Evolutionary conservation across 2,329 filamentous ascomycete species (phyloP).

Genomic region (Elsinoe batatas): DNA sequence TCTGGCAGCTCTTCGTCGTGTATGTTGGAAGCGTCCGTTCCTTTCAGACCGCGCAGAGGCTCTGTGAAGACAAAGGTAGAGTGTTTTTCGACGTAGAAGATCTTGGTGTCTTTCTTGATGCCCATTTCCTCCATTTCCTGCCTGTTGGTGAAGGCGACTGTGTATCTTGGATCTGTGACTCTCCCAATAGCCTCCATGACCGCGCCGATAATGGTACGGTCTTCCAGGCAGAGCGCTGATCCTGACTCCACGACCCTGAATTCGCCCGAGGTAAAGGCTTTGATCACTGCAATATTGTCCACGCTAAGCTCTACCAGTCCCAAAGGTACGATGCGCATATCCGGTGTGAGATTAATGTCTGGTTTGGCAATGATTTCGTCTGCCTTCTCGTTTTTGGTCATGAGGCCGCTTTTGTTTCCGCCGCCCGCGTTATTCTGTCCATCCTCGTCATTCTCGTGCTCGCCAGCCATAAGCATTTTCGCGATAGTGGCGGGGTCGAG

Average conservation of each 20-base stretch:
- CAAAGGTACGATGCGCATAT: constrained; percentile 67
- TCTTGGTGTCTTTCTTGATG: constrained; percentile 55
- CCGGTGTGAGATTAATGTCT: constrained; percentile 63
- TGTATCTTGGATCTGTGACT: constrained; percentile 79
- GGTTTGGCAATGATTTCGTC: constrained; percentile 50
- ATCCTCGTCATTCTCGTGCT: constrained; percentile 71
- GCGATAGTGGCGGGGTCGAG: constrained; percentile 75
- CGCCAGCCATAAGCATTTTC: constrained; percentile 73
- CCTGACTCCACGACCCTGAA: constrained; percentile 76
- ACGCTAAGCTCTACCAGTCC: constrained; percentile 69
- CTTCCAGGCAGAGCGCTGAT: constrained; percentile 69
- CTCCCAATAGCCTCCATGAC: constrained; percentile 78
- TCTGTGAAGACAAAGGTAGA: constrained; percentile 82
- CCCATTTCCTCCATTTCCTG: constrained; percentile 59
- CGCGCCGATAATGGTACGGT: constrained; percentile 67
- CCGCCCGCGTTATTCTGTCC: constrained; percentile 42
- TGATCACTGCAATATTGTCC: constrained; percentile 68
- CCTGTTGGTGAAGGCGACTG: constrained; percentile 61
- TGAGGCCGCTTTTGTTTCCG: constrained; percentile 43
- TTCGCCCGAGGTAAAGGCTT: constrained; percentile 67
- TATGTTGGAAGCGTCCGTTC: constrained; percentile 87
- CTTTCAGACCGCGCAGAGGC: constrained; percentile 66
- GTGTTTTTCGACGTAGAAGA: constrained; percentile 73
- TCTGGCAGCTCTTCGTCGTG: constrained; percentile 83
- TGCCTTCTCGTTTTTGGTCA: constrained; percentile 72